These are phyloP conservation scores for Paxillus rubicundulus DNA, from an alignment of 768 basidiomycete species.

Conservation along the genomic window DNA sequence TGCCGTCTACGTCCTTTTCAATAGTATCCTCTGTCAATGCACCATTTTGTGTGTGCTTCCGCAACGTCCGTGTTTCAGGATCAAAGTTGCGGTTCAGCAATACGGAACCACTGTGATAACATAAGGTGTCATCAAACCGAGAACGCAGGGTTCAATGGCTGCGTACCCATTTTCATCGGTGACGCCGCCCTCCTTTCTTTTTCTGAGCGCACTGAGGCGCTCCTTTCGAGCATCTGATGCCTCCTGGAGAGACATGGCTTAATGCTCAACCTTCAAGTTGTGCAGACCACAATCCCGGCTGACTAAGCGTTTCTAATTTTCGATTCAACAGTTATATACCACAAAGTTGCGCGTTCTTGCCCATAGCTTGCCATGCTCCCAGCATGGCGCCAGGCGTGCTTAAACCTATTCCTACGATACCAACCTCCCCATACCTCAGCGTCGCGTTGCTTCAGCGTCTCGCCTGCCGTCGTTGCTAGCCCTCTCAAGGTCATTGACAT, in stretches of 20 bases:
- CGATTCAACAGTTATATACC: no score
- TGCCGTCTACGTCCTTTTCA: slow-evolving; percentile 78
- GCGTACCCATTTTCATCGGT: slow-evolving; percentile 43
- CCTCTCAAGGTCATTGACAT: slow-evolving; percentile 43
- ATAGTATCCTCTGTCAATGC: slow-evolving; percentile 75
- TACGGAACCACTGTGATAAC: slow-evolving; percentile 40
- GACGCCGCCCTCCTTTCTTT: slow-evolving; percentile 61
- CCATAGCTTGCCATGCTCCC: slow-evolving; percentile 25
- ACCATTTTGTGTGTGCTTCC: slow-evolving; percentile 61
- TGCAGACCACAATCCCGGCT: slow-evolving; percentile 13
- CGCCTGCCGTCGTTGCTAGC: slow-evolving; percentile 21
- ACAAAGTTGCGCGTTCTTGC: background rate
- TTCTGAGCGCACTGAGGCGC: slow-evolving; percentile 73
- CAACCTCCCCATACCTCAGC: background rate
- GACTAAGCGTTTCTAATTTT: no score
- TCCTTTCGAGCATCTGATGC: slow-evolving; percentile 80
- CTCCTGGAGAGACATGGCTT: slow-evolving; percentile 64
- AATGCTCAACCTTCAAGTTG: no score
- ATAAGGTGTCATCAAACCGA: slow-evolving; percentile 17
- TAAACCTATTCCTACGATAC: slow-evolving; percentile 21
- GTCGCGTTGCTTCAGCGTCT: slow-evolving; percentile 30
- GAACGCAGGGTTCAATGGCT: background rate
- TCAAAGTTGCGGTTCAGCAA: slow-evolving; percentile 85
- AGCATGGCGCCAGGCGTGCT: slow-evolving; percentile 32
- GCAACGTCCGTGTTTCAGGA: slow-evolving; percentile 76